Percentiles rank a stretch among this genome's conserved stretches.
Conservation (phyloP, 2,329 filamentous ascomycete genomes). For the Chalaropsis thielavioides region DNA sequence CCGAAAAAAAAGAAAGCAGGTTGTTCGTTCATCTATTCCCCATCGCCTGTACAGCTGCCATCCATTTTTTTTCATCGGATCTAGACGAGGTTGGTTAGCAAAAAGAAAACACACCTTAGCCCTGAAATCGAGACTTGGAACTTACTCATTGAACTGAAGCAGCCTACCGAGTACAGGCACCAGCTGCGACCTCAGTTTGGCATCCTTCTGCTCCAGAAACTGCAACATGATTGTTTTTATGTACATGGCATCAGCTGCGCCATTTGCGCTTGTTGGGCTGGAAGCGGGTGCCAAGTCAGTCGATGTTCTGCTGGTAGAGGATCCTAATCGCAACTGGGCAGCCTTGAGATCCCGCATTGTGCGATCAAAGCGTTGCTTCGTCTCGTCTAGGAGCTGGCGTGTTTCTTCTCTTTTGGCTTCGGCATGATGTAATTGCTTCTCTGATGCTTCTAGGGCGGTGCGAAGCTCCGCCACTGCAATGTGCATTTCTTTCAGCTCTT, state of each 20-base stretch:
- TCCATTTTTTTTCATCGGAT: constrained; percentile 22
- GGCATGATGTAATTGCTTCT: constrained; percentile 66
- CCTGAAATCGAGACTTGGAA: constrained; percentile 18
- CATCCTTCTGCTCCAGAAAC: constrained; percentile 69
- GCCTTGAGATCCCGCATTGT: constrained; percentile 51
- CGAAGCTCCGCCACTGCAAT: constrained; percentile 64
- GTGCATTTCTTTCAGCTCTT: constrained; percentile 63
- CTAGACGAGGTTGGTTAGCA: constrained; percentile 20
- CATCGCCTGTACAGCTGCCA: constrained; percentile 21
- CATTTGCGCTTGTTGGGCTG: constrained; percentile 19
- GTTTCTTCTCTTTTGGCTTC: constrained; percentile 71
- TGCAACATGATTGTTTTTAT: constrained; percentile 70
- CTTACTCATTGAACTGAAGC: constrained; percentile 62
- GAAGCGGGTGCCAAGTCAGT: constrained; percentile 30
- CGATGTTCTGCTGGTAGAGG: constrained; percentile 28
- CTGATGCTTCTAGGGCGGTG: constrained; percentile 71
- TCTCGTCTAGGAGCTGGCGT: constrained; percentile 62
- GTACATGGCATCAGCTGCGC: constrained; percentile 43
- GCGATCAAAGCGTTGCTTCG: constrained; percentile 63
- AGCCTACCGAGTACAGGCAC: constrained; percentile 65
- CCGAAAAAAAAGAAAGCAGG: not conserved
- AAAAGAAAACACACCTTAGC: not conserved
- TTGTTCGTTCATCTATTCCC: constrained; percentile 16
- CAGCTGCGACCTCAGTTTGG: constrained; percentile 58
- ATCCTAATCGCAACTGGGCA: constrained; percentile 33